These are phyloP conservation scores for Cochlearia excelsa DNA, from an alignment of 345 rosid species.

Conservation along the genomic window DNA sequence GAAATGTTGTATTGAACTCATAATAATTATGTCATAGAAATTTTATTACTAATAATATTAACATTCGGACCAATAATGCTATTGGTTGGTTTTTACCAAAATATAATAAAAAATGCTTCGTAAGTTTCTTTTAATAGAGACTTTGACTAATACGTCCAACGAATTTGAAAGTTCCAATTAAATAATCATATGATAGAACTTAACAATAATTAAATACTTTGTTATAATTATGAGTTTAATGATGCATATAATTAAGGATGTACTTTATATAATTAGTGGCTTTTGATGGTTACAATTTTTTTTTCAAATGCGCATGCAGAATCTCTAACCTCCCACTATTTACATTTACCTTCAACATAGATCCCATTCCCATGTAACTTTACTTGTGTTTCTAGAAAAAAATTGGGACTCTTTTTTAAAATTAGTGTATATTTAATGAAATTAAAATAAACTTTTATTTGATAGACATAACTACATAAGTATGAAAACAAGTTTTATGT, in stretches of 20 bases:
- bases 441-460: not conserved
- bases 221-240: slow-evolving; percentile 12
- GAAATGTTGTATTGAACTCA: slow-evolving; percentile 11
- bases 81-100: too few species aligned
- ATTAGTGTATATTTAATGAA: not conserved
- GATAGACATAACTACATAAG: too few species aligned
- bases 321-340: slow-evolving; percentile 38
- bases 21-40: slow-evolving; percentile 19
- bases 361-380: slow-evolving; percentile 36
- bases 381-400: slow-evolving; percentile 2
- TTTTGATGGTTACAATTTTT: slow-evolving; percentile 3
- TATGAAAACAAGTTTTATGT: too few species aligned
- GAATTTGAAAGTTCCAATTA: slow-evolving; percentile 22
- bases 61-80: not conserved
- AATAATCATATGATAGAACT: not conserved
- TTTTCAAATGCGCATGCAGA: slow-evolving; percentile 34
- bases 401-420: not conserved
- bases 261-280: slow-evolving; percentile 26
- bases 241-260: not conserved
- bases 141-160: slow-evolving; percentile 27
- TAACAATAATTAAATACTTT: slow-evolving; percentile 4
- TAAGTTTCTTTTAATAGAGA: slow-evolving; percentile 22
- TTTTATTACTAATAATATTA: not conserved
- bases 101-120: slow-evolving; percentile 13
- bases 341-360: slow-evolving; percentile 29